Conservation (phyloP, 2,329 filamentous ascomycete genomes). For the Nigrograna mackinnonii region DNA sequence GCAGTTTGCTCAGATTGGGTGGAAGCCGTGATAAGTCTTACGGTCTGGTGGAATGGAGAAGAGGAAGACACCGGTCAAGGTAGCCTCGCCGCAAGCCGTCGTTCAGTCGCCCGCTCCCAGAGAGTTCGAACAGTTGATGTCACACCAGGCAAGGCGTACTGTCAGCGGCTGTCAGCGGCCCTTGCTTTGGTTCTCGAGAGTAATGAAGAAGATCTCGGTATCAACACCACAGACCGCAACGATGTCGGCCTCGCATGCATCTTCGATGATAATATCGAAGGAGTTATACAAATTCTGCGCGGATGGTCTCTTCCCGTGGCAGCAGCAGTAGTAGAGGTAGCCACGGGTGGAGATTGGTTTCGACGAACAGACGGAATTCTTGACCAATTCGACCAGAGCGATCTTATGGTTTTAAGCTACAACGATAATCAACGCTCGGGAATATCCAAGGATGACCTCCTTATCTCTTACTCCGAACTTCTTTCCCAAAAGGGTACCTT, state of each 20-base stretch:
- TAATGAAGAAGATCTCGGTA: conserved; percentile 68
- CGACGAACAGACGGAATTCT: conserved; percentile 57
- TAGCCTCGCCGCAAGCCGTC: conserved; percentile 50
- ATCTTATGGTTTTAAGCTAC: conserved; percentile 80
- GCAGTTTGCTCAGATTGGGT: conserved; percentile 86
- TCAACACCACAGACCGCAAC: conserved; percentile 74
- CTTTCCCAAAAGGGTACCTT: conserved; percentile 53
- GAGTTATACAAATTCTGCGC: conserved; percentile 72
- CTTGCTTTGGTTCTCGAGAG: conserved; percentile 69
- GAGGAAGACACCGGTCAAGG: conserved; percentile 51
- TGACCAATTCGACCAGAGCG: conserved; percentile 76
- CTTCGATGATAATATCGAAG: conserved; percentile 81
- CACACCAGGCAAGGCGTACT: conserved; percentile 68
- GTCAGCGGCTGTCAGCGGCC: conserved; percentile 71
- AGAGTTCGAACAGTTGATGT: conserved; percentile 53
- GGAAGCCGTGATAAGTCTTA: conserved; percentile 80
- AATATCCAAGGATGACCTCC: conserved; percentile 76
- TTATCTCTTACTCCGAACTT: conserved; percentile 75
- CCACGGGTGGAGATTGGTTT: conserved; percentile 82
- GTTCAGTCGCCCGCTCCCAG: conserved; percentile 42
- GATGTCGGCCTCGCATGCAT: conserved; percentile 82
- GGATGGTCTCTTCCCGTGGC: conserved; percentile 81
- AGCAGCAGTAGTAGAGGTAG: conserved; percentile 79
- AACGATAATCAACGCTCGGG: conserved; percentile 29
- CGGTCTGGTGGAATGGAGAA: conserved; percentile 90